Base-by-base conservation (phyloP, 345 rosid species). In the Sisymbrium altissimum region DNA sequence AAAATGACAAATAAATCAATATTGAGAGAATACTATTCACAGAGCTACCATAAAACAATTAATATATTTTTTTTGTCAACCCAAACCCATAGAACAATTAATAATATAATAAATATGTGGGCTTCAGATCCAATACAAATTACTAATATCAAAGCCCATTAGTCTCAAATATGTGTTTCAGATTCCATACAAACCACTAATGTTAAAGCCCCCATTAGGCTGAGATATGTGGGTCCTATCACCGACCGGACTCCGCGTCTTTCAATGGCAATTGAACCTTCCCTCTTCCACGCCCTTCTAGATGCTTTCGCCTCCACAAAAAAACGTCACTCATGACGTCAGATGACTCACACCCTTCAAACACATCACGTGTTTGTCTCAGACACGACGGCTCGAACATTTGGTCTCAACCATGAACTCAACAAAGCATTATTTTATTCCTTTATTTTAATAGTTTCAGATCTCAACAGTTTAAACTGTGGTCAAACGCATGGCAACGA, bases 261-360 rank as follows among this genome's bases (percentile, higher is more conserved):
- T 48, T 56, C 4, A 29, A 57, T 1, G 3, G 25, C 25, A 23
- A 23, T 23, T n/a, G n/a, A 23, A 23, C 1, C 25, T 23, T 23
- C 25, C 25, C 25, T 23, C 25, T 3, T 23, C 13, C 68, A 63
- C 76, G 66, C 71, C 68, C 32, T 57, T 33, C 66, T 18, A 43
- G 55, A 56, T 41, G 21, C 41, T 56, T 65, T 56, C 60, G 52
- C 5, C 72, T 45, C 40, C 32, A 57, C 35, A 54, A 3, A 49
- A 5, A 65, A 57, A 58, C 78, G 68, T 74, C 78, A 74, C 9
- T 29, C 44, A 43, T 59, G 36, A 74, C 72, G 72, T 74, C 41
- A 74, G n/a, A 66, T 6, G 30, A 33, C 36, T 6, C 36, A 39
- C 39, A 11, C 25, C 48, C 2, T 32, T 32, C 35, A 8, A 9